Evolutionary conservation across 768 basidiomycete genomes (phyloP), one percentile per base, ranked within the genome.

Genomic region (Auricularia auricula-judae): DNA sequence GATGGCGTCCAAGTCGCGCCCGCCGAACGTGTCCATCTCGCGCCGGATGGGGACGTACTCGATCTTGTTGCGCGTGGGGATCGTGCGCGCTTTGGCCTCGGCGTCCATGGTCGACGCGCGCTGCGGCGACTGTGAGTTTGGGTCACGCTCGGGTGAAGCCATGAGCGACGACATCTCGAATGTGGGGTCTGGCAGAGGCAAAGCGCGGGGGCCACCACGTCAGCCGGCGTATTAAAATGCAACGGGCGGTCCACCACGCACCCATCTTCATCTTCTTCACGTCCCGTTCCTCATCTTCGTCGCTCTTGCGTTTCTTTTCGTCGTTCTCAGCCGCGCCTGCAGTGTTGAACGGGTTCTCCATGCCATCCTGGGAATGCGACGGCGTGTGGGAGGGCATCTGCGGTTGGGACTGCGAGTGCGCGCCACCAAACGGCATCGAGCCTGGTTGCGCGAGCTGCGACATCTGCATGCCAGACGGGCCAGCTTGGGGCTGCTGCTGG

Each of bases 1-100:
- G 64, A 96, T 75, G 11, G 76, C 68, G 60, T 85, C 81, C 39
- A 93, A 71, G 74, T 96, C 89, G 68, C 93, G 85, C 36, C 94
- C 94, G 33, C 93, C 94, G 65, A 84, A 79, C 0, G 86, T 87
- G 36, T 88, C 84, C 56, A 89, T 73, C 67, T 89, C 88, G 16
- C 90, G 87, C 10, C 82, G 84, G 18, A 91, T 78, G 0, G 94
- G 94, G 36, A 89, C 79, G 73, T 95, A 97, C 76, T 93, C 90
- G 68, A 97, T 88, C 76, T 89, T 94, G 67, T 89, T 86, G 65
- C 88, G 83, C 68, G 74, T 72, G 33, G 72, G 61, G 56, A 72
- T 63, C 62, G 76, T 70, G 53, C 73, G 69, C 42, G 69, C 63
- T 65, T 70, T 71, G 64, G 69, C 66, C 63, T 68, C 64, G 66